Base-by-base conservation (phyloP, 768 basidiomycete genomes). In the Russula brevipes region DNA sequence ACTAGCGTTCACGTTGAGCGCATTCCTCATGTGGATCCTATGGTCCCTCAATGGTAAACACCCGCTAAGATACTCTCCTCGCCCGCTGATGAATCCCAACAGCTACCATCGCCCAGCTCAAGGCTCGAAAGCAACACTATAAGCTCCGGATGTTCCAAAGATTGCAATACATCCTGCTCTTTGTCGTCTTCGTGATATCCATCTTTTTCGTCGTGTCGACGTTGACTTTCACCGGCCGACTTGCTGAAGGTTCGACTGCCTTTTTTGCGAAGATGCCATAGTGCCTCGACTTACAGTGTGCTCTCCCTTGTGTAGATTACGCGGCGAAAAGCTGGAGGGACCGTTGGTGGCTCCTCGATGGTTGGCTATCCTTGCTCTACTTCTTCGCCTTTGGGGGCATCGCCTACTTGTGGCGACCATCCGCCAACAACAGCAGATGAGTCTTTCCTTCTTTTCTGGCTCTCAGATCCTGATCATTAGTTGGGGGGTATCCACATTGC, bases 331-430 rank as follows among this genome's bases (percentile, higher is more conserved):
- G 91, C 17, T 98, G 94, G 94, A 82, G 80, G 63, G 80, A 83
- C 59, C 87, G 95, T 53, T 99, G 97, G 97, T 94, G 94, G 89
- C 79, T 99, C 6, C 81, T 99, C 46, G 97, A 99, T 70, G 97
- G 95, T 17, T 98, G 93, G 81, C 81, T 98, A 50, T 86, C 91
- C 1, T 80, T 95, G 51, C 84, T 98, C 31, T 98, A 96, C 73
- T 82, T 97, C 51, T 76, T 80, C 35, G 85, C 87, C 39, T 98
- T 98, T 73, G 76, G 78, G 64, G 77, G 83, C 10, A 93, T 98
- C 65, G 85, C 91, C 2, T 97, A 85, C 75, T 79, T 98, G 35
- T 99, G 97, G 96, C 84, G 94, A 41, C 97, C 97, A 33, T 88
- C 89, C n/a, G 83, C 80, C 45, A 85, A 90, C 72, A 94, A 95